Evolutionary conservation across 2,329 filamentous ascomycete species (phyloP), one percentile per base, ranked within the genome.

Genomic region (Xylariaceae sp.): DNA sequence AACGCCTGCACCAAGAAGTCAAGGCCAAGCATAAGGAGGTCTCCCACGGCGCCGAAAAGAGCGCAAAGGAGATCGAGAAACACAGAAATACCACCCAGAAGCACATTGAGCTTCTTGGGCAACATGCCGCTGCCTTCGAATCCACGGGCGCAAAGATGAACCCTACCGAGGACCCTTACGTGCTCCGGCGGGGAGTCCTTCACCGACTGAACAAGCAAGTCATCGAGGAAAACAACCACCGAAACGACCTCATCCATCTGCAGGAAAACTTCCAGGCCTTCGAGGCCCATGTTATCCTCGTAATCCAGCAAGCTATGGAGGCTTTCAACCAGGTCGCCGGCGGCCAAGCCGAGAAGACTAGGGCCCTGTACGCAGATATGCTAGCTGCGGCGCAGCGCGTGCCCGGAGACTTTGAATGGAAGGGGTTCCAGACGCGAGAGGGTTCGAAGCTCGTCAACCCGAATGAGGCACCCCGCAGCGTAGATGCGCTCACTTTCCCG

Each of bases 21-120:
- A 98, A 96, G 73, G 80, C 83, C 65, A 96, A 96, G 68, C 72
- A 77, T 43, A 96, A 96, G 68, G 89, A 95, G 62, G 73, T 98
- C 31, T 72, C 75, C 27, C 72, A 78, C 41, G 89, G 90, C 7
- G 86, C 84, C 15, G 75, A 79, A 40, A 94, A 93, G 68, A 76
- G 80, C 12, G 78, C 84, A 46, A 98, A 96, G 66, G 78, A 86
- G 32, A 88, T 98, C 15, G 87, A 94, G 42, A 95, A 94, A 67
- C 80, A 86, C 7, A 83, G 90, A 40, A 77, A 79, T 49, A 67
- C 65, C 5, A 95, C 90, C 0, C 90, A 98, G 66, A 95, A 94
- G 67, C 87, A 95, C 48, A 94, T 98, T 43, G 90, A 98, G 64
- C 73, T 94, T 16, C 78, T 98, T 1, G 89, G 86, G 24, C 83